These are phyloP conservation scores for apple (Malus domestica) DNA, from an alignment of 306 rosid genomes.

Conservation along the genomic window DNA sequence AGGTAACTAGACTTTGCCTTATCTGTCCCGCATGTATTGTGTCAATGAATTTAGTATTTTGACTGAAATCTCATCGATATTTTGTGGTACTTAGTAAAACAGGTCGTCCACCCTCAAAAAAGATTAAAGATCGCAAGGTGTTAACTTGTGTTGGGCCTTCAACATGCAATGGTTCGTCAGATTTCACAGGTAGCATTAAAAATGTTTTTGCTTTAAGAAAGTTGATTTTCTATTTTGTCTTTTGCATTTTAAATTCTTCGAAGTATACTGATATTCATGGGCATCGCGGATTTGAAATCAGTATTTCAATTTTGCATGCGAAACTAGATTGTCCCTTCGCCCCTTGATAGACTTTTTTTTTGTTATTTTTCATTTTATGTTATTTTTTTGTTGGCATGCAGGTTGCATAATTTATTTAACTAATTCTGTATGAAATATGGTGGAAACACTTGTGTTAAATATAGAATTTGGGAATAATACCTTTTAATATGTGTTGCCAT, in stretches of 20 bases:
- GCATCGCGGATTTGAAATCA: neutral
- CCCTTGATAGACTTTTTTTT: neutral
- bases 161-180: constrained; percentile 39
- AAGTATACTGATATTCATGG: neutral
- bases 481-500: constrained; percentile 10
- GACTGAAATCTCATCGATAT: neutral
- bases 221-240: neutral
- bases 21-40: neutral
- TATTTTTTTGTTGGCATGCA: neutral
- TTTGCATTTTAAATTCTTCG: neutral
- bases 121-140: constrained; percentile 70
- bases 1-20: constrained; percentile 32
- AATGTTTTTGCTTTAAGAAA: neutral
- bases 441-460: neutral
- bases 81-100: constrained; percentile 51
- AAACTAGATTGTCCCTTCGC: neutral
- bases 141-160: constrained; percentile 52
- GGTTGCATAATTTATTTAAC: neutral
- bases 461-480: constrained; percentile 11
- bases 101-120: constrained; percentile 81
- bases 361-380: neutral
- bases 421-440: neutral
- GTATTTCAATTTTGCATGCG: neutral
- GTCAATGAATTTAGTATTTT: neutral
- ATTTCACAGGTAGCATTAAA: constrained; percentile 57